Conservation (phyloP, 1,284 basidiomycete genomes). For the Cryptococcus jaspeensis region DNA sequence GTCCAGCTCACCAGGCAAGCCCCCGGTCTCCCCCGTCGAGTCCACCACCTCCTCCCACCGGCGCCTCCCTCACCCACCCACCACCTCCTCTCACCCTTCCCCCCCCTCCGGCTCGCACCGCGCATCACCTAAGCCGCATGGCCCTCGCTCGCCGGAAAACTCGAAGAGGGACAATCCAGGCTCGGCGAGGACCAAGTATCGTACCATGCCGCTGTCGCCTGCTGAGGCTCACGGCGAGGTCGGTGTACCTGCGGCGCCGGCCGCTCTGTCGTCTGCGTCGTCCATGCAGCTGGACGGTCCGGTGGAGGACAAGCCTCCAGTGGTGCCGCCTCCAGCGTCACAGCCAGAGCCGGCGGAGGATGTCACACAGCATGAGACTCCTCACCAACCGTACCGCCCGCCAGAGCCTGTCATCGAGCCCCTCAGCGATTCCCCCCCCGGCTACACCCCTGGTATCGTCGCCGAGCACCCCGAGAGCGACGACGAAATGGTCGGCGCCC, state of each 20-base stretch:
- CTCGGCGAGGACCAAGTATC: constrained; percentile 27
- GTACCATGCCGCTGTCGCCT: constrained; percentile 4
- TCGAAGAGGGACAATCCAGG: constrained; percentile 15
- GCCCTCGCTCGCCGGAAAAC: constrained; percentile 18
- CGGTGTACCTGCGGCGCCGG: not conserved
- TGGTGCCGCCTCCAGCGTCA: not conserved
- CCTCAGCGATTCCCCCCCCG: constrained; percentile 31
- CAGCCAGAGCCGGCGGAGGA: not conserved
- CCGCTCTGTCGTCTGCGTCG: not conserved
- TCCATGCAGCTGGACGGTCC: not conserved
- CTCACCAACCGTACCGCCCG: constrained; percentile 36
- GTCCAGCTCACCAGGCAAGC: constrained; percentile 1
- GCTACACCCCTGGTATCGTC: constrained; percentile 36
- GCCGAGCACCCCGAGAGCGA: constrained; percentile 33
- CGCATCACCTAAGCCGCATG: constrained; percentile 12
- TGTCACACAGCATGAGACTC: constrained; percentile 13
- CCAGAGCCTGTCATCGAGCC: constrained; percentile 45
- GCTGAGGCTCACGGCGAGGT: not conserved
- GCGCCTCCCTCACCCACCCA: constrained; percentile 4
- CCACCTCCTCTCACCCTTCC: constrained; percentile 2
- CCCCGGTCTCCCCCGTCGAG: constrained; percentile 9
- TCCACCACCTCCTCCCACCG: constrained; percentile 8
- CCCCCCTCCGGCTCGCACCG: not conserved
- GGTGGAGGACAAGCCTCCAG: not conserved
- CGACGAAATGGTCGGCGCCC: constrained; percentile 17